Evolutionary conservation across 495 filamentous ascomycete genomes (phyloP).

Genomic region (Xylaria nigripes): DNA sequence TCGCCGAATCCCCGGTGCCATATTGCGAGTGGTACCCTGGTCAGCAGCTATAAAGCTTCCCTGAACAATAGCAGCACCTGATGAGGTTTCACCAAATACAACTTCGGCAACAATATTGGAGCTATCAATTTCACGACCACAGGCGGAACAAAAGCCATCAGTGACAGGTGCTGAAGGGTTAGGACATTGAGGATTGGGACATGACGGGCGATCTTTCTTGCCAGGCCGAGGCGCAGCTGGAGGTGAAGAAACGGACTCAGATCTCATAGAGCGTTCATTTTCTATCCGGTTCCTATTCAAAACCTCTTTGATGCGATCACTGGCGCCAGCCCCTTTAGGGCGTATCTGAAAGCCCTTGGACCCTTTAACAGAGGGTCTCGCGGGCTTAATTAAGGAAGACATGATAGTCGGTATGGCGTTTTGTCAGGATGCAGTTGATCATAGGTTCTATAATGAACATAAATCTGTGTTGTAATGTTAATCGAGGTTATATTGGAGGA

Average conservation of each 20-base stretch:
- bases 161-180: slow-evolving; percentile 30
- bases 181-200: slow-evolving; percentile 24
- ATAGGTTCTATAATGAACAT: neutral
- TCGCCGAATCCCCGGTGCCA: slow-evolving; percentile 43
- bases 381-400: slow-evolving; percentile 22
- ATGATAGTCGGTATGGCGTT: slow-evolving; percentile 6
- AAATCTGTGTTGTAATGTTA: neutral
- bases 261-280: slow-evolving; percentile 16
- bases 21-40: slow-evolving; percentile 47
- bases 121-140: slow-evolving; percentile 73
- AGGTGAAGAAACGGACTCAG: slow-evolving; percentile 10
- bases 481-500: neutral
- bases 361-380: slow-evolving; percentile 8
- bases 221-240: slow-evolving; percentile 4
- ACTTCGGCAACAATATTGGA: slow-evolving; percentile 86
- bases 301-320: slow-evolving; percentile 23
- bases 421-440: neutral
- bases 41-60: slow-evolving; percentile 79
- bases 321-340: slow-evolving; percentile 15
- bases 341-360: slow-evolving; percentile 17
- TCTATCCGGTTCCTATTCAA: slow-evolving; percentile 22
- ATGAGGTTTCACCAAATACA: slow-evolving; percentile 73
- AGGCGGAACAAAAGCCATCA: slow-evolving; percentile 64
- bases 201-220: slow-evolving; percentile 16
- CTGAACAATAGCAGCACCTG: slow-evolving; percentile 84